Base-by-base conservation (phyloP, 2,329 filamentous ascomycete genomes). In the Domatiomyces catenatus region DNA sequence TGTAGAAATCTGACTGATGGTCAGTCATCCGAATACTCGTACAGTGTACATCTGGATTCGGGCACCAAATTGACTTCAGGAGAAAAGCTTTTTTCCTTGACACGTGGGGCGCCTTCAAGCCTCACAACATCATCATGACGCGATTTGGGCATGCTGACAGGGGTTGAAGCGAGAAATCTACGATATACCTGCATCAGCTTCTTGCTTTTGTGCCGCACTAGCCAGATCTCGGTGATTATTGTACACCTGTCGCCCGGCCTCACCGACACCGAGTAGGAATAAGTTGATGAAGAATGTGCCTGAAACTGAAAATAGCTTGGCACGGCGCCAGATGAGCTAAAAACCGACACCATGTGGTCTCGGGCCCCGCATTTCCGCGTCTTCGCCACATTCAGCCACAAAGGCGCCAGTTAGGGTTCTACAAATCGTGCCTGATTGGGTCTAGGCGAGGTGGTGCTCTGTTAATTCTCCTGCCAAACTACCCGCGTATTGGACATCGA, bases 161-260 rank as follows among this genome's bases (percentile, higher is more conserved):
- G 22, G 22, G 3, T 6, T 24, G 22, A 24, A 24, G 22, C 22
- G 22, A 24, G 22, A 24, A 24, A 24, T 24, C 22, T 24, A 24
- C 22, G 6, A 24, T 24, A 6, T 24, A 6, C 22, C 22, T 24
- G 22, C 22, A 24, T 24, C 22, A 24, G 22, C 3, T 24, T 3
- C 22, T 24, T 24, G 22, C 22, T 24, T 24, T 24, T 24, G n/a
- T n/a, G 22, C 22, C 22, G 22, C 22, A 24, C 22, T 24, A 24
- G 22, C 22, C 3, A 66, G 70, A 58, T 70, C 53, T 63, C 19
- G 18, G 42, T 42, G 63, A 36, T 36, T 36, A 39, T 39, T 39
- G 8, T 39, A 15, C 12, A 32, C 10, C 32, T 15, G 15, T 39
- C 8, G 8, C 32, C 15, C 32, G 3, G 3, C 8, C 10, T 39